Evolutionary conservation across 2,329 filamentous ascomycete species (phyloP).

Genomic region (Arthrobotrys megalospora): DNA sequence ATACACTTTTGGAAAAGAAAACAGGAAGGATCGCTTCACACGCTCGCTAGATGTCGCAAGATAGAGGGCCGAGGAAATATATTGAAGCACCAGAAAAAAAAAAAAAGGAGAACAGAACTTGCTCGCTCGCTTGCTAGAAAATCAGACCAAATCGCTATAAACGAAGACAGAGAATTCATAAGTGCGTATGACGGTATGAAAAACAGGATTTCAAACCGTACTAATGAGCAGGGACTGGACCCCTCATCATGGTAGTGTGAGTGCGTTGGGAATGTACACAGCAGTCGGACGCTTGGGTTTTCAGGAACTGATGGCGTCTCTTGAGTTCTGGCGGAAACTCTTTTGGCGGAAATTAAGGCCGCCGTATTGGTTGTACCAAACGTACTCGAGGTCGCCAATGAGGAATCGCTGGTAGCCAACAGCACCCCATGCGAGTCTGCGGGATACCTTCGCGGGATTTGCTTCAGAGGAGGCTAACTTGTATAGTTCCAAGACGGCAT

Average conservation of each 20-base stretch:
- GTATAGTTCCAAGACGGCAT: conserved; percentile 52
- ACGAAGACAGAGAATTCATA: conserved; percentile 33
- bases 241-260: background rate
- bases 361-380: conserved; percentile 57
- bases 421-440: conserved; percentile 57
- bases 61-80: conserved; percentile 24
- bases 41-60: conserved; percentile 59
- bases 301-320: conserved; percentile 48
- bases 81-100: conserved; percentile 15
- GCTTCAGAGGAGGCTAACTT: conserved; percentile 43
- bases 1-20: conserved; percentile 50
- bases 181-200: background rate
- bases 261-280: background rate
- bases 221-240: background rate
- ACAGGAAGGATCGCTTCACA: conserved; percentile 36
- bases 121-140: conserved; percentile 50
- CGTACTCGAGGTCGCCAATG: conserved; percentile 61
- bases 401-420: conserved; percentile 60
- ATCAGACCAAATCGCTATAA: conserved; percentile 13
- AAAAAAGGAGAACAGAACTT: conserved; percentile 30
- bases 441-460: conserved; percentile 49
- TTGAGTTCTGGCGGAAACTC: conserved; percentile 52
- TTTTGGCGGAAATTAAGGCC: conserved; percentile 58
- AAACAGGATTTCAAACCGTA: background rate
- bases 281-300: background rate